A percentile compares a stretch with the other conserved stretches of the same genome.
Evolutionary conservation across 345 rosid genomes (phyloP).

Genomic region (Citropsis articulata): DNA sequence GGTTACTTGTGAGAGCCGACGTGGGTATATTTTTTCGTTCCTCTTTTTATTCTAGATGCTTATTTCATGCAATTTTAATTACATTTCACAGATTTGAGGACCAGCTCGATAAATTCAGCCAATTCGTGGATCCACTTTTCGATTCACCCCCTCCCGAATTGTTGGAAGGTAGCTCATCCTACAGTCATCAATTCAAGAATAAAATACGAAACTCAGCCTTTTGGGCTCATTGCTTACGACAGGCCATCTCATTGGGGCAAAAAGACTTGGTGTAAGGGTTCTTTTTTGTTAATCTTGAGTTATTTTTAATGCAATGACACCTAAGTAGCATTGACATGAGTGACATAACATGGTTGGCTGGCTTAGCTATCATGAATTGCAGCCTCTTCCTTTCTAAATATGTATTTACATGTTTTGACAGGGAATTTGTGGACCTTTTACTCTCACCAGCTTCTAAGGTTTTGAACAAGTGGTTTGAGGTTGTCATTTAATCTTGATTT

Average conservation of each 20-base stretch:
- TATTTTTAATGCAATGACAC: background rate
- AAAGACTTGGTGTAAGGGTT: constrained; percentile 76
- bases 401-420: constrained; percentile 26
- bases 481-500: constrained; percentile 22
- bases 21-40: too few species aligned
- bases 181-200: constrained; percentile 46
- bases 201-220: constrained; percentile 55
- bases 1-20: background rate
- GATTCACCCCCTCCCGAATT: constrained; percentile 81
- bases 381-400: background rate
- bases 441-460: constrained; percentile 82
- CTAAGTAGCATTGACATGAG: background rate
- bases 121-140: constrained; percentile 77
- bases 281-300: background rate
- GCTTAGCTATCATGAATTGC: background rate
- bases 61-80: background rate
- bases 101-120: constrained; percentile 72
- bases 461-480: constrained; percentile 96
- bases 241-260: constrained; percentile 60
- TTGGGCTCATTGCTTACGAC: constrained; percentile 64
- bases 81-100: constrained; percentile 60
- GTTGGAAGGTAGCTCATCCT: constrained; percentile 39
- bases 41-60: background rate
- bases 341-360: background rate
- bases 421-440: constrained; percentile 82